Percentiles rank a stretch among this genome's conserved stretches.
Evolutionary conservation across 164 flowering plant genomes (phyloP).

Genomic region (Euptelea pleiosperma): DNA sequence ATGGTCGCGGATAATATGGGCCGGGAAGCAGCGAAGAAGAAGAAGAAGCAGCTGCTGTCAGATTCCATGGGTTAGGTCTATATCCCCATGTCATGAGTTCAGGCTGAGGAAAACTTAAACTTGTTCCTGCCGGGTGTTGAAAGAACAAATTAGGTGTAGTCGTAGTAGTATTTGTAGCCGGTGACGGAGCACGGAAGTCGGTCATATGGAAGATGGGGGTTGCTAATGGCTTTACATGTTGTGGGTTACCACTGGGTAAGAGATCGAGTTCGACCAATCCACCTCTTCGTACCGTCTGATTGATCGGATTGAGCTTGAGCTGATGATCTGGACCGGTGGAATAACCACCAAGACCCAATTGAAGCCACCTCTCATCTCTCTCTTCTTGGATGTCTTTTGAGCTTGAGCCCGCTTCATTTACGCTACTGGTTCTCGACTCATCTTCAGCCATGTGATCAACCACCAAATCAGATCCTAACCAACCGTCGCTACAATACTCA

Average conservation of each 20-base stretch:
- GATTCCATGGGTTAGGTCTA: constrained; percentile 34
- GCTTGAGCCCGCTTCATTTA: constrained; percentile 43
- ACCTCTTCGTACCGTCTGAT: constrained; percentile 7
- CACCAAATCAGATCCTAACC: constrained; percentile 43
- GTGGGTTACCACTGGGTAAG: constrained; percentile 24
- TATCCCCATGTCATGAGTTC: constrained; percentile 46
- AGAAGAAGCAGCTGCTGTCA: constrained; percentile 29
- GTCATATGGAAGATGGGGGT: constrained; percentile 17
- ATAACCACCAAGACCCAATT: constrained; percentile 56
- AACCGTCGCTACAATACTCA: constrained; percentile 16
- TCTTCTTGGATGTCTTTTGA: constrained; percentile 30
- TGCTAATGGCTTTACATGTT: constrained; percentile 20
- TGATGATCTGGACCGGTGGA: background rate
- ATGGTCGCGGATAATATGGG: constrained; percentile 31
- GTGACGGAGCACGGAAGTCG: constrained; percentile 16
- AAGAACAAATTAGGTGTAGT: constrained; percentile 30
- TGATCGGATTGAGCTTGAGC: constrained; percentile 5
- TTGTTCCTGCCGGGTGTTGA: constrained; percentile 28
- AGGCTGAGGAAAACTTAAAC: constrained; percentile 25
- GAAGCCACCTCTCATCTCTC: constrained; percentile 64
- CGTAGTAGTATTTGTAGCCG: background rate
- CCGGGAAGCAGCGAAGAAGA: constrained; percentile 35
- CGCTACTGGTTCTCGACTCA: constrained; percentile 52
- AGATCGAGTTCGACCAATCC: constrained; percentile 59
- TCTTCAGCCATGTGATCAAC: constrained; percentile 55